Evolutionary conservation across 2,329 filamentous ascomycete species (phyloP).

Genomic region (Chaetomium globosum): DNA sequence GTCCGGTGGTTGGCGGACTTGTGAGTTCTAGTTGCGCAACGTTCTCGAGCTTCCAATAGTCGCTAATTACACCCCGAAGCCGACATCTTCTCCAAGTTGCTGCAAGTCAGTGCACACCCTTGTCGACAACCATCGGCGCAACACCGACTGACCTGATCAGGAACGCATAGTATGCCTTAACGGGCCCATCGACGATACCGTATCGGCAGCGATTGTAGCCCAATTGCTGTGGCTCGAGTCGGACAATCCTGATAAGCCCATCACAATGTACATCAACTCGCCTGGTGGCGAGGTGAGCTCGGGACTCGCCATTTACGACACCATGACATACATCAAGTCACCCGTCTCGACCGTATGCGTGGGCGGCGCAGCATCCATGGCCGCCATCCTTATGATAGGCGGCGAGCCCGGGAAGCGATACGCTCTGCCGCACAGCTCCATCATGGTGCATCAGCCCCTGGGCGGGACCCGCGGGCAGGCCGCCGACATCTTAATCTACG

Average conservation of each 20-base stretch:
- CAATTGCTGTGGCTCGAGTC: constrained; percentile 98
- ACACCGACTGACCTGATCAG: constrained; percentile 45
- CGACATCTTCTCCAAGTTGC: constrained; percentile 79
- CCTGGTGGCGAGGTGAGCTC: constrained; percentile 92
- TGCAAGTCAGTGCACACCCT: constrained; percentile 59
- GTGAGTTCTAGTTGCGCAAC: constrained; percentile 52
- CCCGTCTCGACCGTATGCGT: constrained; percentile 94
- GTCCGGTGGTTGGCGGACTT: constrained; percentile 77
- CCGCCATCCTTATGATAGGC: constrained; percentile 81
- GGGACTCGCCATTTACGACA: constrained; percentile 91
- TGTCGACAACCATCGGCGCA: background rate
- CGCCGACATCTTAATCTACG: constrained; percentile 91
- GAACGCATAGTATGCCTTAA: constrained; percentile 95
- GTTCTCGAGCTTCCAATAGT: constrained; percentile 11
- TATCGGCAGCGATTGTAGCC: constrained; percentile 91
- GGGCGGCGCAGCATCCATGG: constrained; percentile 94
- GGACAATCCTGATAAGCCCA: constrained; percentile 90
- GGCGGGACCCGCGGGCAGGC: constrained; percentile 69
- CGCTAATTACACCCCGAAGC: constrained; percentile 52
- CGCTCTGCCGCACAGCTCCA: constrained; percentile 86
- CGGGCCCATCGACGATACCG: constrained; percentile 83
- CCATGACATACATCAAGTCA: constrained; percentile 93
- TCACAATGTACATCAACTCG: constrained; percentile 97
- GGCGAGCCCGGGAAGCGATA: constrained; percentile 83
- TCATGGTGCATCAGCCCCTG: constrained; percentile 97